Evolutionary conservation across 108 stramenopile species (phyloP).

Genomic region (Conticribra guillardii): DNA sequence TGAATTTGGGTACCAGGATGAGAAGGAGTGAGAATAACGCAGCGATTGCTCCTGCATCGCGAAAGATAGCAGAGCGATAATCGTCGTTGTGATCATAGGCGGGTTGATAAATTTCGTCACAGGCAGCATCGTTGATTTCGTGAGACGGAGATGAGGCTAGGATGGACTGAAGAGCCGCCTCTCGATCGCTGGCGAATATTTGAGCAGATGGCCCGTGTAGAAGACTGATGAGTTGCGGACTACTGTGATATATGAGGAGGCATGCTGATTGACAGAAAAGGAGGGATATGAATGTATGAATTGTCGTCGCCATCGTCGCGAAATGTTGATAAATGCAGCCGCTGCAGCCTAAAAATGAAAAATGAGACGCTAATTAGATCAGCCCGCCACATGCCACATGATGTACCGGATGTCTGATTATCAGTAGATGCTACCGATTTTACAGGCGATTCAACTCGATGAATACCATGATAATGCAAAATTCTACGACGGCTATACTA

Average conservation of each 20-base stretch:
- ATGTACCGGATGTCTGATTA: too few relatives aligned
- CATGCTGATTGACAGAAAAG: not conserved
- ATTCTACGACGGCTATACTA: too few relatives aligned
- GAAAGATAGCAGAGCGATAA: conserved; percentile 2
- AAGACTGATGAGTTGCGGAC: conserved; percentile 1
- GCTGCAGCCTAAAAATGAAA: too few relatives aligned
- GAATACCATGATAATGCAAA: too few relatives aligned
- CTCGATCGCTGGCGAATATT: conserved; percentile 7
- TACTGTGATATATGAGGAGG: conserved; percentile 5
- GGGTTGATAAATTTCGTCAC: not conserved
- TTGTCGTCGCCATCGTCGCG: conserved; percentile 5
- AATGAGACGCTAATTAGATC: too few relatives aligned
- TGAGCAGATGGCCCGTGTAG: conserved; percentile 16
- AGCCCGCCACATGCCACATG: too few relatives aligned
- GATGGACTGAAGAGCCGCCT: not conserved
- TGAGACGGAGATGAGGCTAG: not conserved
- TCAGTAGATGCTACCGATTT: too few relatives aligned
- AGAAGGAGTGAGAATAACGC: conserved; percentile 6
- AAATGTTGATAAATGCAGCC: too few relatives aligned
- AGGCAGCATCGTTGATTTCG: not conserved
- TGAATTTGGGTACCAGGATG: not conserved
- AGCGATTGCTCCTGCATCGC: conserved; percentile 22
- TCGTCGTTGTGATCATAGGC: not conserved
- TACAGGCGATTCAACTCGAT: too few relatives aligned
- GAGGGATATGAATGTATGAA: conserved; percentile 12